Conservation (phyloP, 2,329 filamentous ascomycete genomes). For the Hysterium pulicare region DNA sequence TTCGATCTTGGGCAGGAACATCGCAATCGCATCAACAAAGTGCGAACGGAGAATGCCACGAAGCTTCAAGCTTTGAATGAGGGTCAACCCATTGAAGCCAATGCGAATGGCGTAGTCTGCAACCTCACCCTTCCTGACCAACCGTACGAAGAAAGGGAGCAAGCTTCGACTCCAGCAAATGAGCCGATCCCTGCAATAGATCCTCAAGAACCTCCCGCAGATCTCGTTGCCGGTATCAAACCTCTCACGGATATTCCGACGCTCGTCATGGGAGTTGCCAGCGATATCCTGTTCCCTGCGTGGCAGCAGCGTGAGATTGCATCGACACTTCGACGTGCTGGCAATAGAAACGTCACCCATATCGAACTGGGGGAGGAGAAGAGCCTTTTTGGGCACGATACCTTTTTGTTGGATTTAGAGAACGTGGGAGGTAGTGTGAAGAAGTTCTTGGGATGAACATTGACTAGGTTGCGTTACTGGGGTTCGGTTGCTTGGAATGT, state of each 20-base stretch:
- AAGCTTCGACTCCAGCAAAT: slow-evolving; percentile 20
- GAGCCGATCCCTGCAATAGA: slow-evolving; percentile 22
- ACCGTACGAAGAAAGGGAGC: slow-evolving; percentile 84
- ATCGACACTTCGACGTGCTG: slow-evolving; percentile 70
- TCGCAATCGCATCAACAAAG: slow-evolving; percentile 59
- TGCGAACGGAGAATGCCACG: slow-evolving; percentile 60
- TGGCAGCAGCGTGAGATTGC: slow-evolving; percentile 98
- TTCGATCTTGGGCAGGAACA: slow-evolving; percentile 81
- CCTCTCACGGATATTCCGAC: slow-evolving; percentile 72
- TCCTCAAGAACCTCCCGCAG: slow-evolving; percentile 63
- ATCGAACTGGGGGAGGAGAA: slow-evolving; percentile 91
- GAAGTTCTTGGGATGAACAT: slow-evolving; percentile 67
- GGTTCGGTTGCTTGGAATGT: too few species aligned
- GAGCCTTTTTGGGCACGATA: slow-evolving; percentile 94
- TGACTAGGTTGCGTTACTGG: too few species aligned
- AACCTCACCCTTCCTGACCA: slow-evolving; percentile 76
- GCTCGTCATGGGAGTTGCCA: slow-evolving; percentile 89
- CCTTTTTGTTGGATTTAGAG: slow-evolving; percentile 87
- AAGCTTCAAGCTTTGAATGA: slow-evolving; percentile 51
- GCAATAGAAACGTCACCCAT: slow-evolving; percentile 80
- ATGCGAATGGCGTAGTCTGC: slow-evolving; percentile 53
- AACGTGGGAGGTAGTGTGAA: slow-evolving; percentile 83
- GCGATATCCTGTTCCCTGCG: slow-evolving; percentile 93
- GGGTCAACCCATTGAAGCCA: slow-evolving; percentile 21
- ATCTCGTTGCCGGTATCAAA: slow-evolving; percentile 73